Evolutionary conservation across 371 early-diverging fungal genomes (phyloP), one percentile per base, ranked within the genome.

Genomic region (Nematocida sp.): DNA sequence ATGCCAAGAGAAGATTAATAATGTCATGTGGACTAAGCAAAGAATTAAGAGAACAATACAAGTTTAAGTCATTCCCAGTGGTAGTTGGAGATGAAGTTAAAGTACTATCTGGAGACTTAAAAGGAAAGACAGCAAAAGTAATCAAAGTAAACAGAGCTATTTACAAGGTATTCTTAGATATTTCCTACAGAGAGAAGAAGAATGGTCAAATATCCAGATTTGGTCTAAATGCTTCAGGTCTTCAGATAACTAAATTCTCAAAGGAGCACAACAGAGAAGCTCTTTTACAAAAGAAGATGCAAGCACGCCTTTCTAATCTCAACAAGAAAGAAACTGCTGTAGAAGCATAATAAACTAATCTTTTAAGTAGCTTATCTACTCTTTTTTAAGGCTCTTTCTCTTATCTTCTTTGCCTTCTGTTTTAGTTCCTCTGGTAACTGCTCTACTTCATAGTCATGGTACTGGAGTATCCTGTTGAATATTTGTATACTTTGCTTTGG

Each of bases 221-320:
- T 43, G 77, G 77, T 15, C 62, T 84, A 27, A 74, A 82, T 64
- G 64, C 82, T n/a, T 81, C 80, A 31, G 77, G 67, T 75, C 63
- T 84, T 15, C 65, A 35, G 15, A 80, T 84, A 31, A 77, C 63
- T 17, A 75, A 78, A 43, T 65, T 84, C 17, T 54, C 47, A 54
- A 65, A 80, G 53, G 79, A 78, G 52, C 21, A 77, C 31, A 77
- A 65, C n/a, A 79, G 84, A 77, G 49, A 57, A 1, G 47, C 65
- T 19, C 31, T 63, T 11, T 32, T 84, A 13, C 67, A 80, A 51
- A 76, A 64, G 37, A 81, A 67, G 54, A 79, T 78, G 55, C 38
- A 4, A 9, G 65, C 48, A 23, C 5, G 67, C 13, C 5, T 67
- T 21, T 34, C 40, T n/a, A n/a, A n/a, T 5, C 19, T 34, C 34